Base-by-base conservation (phyloP, 371 early-diverging fungal genomes). In the Batrachochytrium dendrobatidis region DNA sequence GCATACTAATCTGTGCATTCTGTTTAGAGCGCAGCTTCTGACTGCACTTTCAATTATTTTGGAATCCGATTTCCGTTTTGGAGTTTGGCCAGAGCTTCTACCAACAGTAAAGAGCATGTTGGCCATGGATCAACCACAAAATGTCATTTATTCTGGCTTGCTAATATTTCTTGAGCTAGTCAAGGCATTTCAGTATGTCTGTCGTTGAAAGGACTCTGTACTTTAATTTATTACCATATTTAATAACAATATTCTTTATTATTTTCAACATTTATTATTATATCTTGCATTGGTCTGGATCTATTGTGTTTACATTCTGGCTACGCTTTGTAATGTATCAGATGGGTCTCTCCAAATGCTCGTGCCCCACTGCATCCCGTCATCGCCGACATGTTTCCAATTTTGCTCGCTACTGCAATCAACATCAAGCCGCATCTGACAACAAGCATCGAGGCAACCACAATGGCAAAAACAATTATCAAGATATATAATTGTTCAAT, bases 401-500 rank as follows among this genome's bases (percentile, higher is more conserved):
- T 73, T 18, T 73, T 92, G 49, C 86, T 85, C 45, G 58, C 75
- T 34, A 86, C 94, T 59, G 87, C 83, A 20, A 66, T 74, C 30
- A 24, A 24, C 30, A 28, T 51, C 51, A 51, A 51, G 30, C 8
- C 51, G 3, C 51, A 51, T n/a, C 10, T 24, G 18, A 24, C 51
- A 10, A 51, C 84, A 53, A 85, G 74, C 28, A 53, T 75, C 0
- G 89, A 90, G 68, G 91, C 92, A n/a, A 87, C 83, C 28, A 81
- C 83, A 53, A 85, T 94, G 84, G 69, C 90, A 33, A 88, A 89
- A 60, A 65, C 86, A 22, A 76, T 87, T 25, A 68, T 90, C 58
- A 92, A 92, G 70, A 85, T 81, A 33, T 93, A 91, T 69, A 75
- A 75, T 62, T 64, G 81, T 34, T 76, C 86, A 56, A 89, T 87